A percentile compares a stretch with the other conserved stretches of the same genome.
phyloP scores from a whole-genome alignment of 371 early-diverging fungal species.

The Haplosporangium sp. region DNA sequence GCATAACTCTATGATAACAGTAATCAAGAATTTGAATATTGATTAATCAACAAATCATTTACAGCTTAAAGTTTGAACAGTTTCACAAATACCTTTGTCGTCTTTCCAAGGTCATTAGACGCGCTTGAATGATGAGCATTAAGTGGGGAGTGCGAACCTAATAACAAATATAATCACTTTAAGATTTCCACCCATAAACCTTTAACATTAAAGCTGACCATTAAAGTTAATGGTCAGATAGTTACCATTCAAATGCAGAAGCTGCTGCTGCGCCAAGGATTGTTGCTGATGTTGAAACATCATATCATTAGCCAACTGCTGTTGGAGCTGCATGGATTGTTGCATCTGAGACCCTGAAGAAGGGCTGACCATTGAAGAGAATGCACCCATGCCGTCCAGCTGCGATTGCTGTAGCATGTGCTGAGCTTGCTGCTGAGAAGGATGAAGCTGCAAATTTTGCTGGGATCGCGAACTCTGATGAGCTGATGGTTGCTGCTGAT shows the following conservation, averaged over 20 bases:
- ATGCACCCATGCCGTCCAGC: constrained; percentile 35
- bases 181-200: not conserved
- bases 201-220: not conserved
- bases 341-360: constrained; percentile 48
- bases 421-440: constrained; percentile 38
- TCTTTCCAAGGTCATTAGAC: constrained; percentile 27
- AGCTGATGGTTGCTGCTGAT: constrained; percentile 36
- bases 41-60: not conserved
- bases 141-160: constrained; percentile 39
- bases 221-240: not conserved
- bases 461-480: constrained; percentile 30
- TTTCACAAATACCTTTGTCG: constrained; percentile 28
- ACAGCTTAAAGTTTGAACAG: no score
- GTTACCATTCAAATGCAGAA: constrained; percentile 50
- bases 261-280: constrained; percentile 39
- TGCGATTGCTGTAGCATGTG: constrained; percentile 37
- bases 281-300: constrained; percentile 53
- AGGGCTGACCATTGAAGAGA: constrained; percentile 37
- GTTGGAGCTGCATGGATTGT: constrained; percentile 50
- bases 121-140: constrained; percentile 24
- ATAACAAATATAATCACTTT: not conserved
- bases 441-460: constrained; percentile 27
- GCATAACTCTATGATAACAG: constrained; percentile 38
- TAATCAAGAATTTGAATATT: not conserved
- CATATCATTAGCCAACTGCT: constrained; percentile 50